These are phyloP conservation scores for Euphorbia lathyris DNA, from an alignment of 345 rosid species.

Conservation along the genomic window DNA sequence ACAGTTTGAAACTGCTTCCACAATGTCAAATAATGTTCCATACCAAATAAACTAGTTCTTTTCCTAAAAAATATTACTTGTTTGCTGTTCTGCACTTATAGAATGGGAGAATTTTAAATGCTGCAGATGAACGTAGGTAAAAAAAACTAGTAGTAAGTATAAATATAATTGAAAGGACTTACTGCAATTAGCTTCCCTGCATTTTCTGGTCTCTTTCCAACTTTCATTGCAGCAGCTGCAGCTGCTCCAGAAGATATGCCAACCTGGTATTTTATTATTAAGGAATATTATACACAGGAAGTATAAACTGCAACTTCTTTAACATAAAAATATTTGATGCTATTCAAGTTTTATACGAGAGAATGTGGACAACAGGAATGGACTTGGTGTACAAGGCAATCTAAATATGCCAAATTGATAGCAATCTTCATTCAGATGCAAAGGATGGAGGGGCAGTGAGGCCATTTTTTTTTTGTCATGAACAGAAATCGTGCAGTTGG, in stretches of 20 bases:
- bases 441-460: background rate
- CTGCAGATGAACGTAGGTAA: background rate
- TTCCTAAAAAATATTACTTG: background rate
- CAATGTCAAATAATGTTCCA: no score
- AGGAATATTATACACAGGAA: slow-evolving; percentile 5
- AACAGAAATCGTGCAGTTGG: background rate
- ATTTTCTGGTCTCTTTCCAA: slow-evolving; percentile 89
- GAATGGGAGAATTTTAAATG: background rate
- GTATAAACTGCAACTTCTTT: background rate
- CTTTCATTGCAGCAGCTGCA: slow-evolving; percentile 81
- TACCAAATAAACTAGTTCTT: no score
- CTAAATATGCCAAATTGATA: background rate
- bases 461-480: background rate
- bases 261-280: slow-evolving; percentile 46
- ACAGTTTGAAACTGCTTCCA: background rate
- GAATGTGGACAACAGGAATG: background rate
- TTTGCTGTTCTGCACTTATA: background rate
- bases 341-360: background rate
- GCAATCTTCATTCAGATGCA: background rate
- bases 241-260: slow-evolving; percentile 99
- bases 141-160: background rate
- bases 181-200: slow-evolving; percentile 90
- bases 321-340: background rate
- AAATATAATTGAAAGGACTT: slow-evolving; percentile 29
- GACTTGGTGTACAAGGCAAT: background rate